phyloP scores from a whole-genome alignment of 306 rosid genomes.

The Ammopiptanthus mongolicus region DNA sequence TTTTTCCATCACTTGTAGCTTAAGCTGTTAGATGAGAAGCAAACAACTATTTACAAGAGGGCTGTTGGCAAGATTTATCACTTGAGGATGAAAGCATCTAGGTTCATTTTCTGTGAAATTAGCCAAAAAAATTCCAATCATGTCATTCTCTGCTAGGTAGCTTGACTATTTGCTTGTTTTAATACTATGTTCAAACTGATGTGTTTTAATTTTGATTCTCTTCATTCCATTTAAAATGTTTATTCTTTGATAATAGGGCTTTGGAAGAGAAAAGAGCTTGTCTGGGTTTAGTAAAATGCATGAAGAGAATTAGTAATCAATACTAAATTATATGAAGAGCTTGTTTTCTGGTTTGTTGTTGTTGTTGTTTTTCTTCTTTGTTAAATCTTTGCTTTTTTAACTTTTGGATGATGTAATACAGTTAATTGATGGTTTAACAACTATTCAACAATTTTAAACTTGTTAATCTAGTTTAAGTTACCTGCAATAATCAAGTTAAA shows the following conservation, averaged over 20 bases:
- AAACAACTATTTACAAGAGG: conserved; percentile 92
- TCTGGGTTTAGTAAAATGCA: conserved; percentile 78
- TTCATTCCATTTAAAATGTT: neutral
- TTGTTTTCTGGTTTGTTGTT: too few relatives aligned
- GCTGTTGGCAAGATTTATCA: conserved; percentile 93
- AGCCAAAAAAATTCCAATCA: conserved; percentile 83
- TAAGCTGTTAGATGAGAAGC: conserved; percentile 90
- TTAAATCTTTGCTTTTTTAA: conserved; percentile 18
- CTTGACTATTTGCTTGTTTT: neutral
- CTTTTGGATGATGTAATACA: conserved; percentile 21
- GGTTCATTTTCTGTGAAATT: conserved; percentile 97
- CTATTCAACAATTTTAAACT: neutral
- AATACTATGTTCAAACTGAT: neutral
- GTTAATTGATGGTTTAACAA: conserved; percentile 11
- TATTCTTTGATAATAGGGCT: conserved; percentile 46
- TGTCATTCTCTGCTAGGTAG: conserved; percentile 95
- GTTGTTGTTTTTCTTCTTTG: too few relatives aligned
- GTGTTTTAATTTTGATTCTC: neutral
- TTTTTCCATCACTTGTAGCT: conserved; percentile 49
- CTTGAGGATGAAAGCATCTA: conserved; percentile 94
- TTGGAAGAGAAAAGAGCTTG: conserved; percentile 97
- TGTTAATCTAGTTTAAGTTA: conserved; percentile 6
- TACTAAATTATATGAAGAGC: too few relatives aligned
- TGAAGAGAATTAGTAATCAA: too few relatives aligned
- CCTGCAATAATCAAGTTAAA: neutral